phyloP scores from a whole-genome alignment of 1,139 yeast genomes.

The Schwanniomyces etchellsii region DNA sequence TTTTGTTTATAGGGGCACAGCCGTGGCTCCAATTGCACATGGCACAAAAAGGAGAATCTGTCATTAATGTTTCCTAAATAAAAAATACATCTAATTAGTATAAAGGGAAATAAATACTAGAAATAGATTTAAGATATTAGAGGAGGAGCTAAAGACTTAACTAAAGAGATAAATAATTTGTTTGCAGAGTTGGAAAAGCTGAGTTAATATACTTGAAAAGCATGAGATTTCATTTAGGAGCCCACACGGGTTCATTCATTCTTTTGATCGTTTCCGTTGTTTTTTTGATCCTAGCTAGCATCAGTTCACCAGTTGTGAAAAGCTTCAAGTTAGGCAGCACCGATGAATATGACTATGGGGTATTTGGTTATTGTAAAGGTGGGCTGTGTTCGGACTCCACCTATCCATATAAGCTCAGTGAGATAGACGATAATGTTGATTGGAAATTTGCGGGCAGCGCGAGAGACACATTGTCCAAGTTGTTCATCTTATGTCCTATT shows the following conservation, averaged over 20 bases:
- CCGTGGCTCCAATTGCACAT: neutral
- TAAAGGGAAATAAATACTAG: too few species aligned
- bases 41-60: neutral
- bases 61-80: slow-evolving; percentile 1
- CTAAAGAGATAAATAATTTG: too few species aligned
- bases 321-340: slow-evolving; percentile 33
- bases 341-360: slow-evolving; percentile 64
- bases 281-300: slow-evolving; percentile 46
- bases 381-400: slow-evolving; percentile 42
- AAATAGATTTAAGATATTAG: too few species aligned
- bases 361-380: slow-evolving; percentile 69
- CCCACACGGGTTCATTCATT: slow-evolving; percentile 25
- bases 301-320: slow-evolving; percentile 42
- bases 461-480: slow-evolving; percentile 60
- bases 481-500: slow-evolving; percentile 75
- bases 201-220: too few species aligned
- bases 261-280: slow-evolving; percentile 37
- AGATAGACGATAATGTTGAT: slow-evolving; percentile 11
- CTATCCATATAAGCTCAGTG: slow-evolving; percentile 28
- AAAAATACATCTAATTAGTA: too few species aligned
- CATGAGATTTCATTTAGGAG: slow-evolving; percentile 17
- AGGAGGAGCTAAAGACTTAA: too few species aligned
- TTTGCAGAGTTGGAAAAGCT: too few species aligned
- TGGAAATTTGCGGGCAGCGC: slow-evolving; percentile 33
- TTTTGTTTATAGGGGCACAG: slow-evolving; percentile 1